Conservation (phyloP, 2,329 filamentous ascomycete genomes). For the Penicillium thymicola region DNA sequence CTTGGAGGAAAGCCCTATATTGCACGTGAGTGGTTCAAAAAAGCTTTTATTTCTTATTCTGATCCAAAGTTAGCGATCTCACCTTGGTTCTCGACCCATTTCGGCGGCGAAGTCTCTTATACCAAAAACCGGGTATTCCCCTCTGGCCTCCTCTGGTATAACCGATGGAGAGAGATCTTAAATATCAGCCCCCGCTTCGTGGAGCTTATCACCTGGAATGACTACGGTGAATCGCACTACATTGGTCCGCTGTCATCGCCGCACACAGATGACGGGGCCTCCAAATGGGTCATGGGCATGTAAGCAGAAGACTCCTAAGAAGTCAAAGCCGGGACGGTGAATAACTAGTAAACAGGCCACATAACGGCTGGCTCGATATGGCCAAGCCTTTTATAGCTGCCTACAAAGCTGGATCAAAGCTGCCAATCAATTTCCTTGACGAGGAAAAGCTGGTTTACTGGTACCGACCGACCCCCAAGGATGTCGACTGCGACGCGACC, state of each 20-base stretch:
- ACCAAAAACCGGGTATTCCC: slow-evolving; percentile 53
- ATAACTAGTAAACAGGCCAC: slow-evolving; percentile 37
- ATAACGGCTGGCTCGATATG: slow-evolving; percentile 54
- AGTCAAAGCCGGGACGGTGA: neutral
- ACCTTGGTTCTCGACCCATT: slow-evolving; percentile 53
- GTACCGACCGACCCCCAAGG: slow-evolving; percentile 52
- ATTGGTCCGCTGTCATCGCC: slow-evolving; percentile 48
- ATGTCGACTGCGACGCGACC: slow-evolving; percentile 50
- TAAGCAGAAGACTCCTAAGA: slow-evolving; percentile 18
- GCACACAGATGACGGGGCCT: slow-evolving; percentile 37
- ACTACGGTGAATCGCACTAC: slow-evolving; percentile 55
- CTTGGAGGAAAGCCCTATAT: slow-evolving; percentile 47
- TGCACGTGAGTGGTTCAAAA: no score
- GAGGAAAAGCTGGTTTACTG: slow-evolving; percentile 54
- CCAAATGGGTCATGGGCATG: slow-evolving; percentile 52
- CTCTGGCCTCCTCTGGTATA: slow-evolving; percentile 44
- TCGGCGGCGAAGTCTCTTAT: slow-evolving; percentile 44
- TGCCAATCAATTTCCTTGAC: slow-evolving; percentile 38
- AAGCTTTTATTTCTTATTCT: neutral
- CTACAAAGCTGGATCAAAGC: slow-evolving; percentile 47
- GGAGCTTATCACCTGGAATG: no score
- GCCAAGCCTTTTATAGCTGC: slow-evolving; percentile 54
- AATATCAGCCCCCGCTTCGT: slow-evolving; percentile 44
- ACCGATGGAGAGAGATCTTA: slow-evolving; percentile 45
- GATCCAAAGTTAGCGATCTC: slow-evolving; percentile 35